Evolutionary conservation across 2,329 filamentous ascomycete genomes (phyloP).

Genomic region (Periconia sp.): DNA sequence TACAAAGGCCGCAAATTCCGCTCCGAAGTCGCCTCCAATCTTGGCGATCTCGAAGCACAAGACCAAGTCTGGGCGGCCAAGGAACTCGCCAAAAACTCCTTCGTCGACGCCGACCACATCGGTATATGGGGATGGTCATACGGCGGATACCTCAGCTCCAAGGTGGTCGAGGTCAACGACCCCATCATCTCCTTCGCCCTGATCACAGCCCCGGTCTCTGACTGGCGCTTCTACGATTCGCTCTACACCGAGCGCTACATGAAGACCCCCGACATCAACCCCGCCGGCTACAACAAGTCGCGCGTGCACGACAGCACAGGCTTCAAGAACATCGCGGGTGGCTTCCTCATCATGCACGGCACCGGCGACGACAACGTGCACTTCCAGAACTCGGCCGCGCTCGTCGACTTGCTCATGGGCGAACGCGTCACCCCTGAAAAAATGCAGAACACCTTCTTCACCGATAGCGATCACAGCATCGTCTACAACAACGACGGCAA

Average conservation of each 20-base stretch:
- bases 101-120: conserved; percentile 61
- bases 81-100: conserved; percentile 55
- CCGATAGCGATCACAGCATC: conserved; percentile 66
- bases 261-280: conserved; percentile 62
- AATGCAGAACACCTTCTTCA: conserved; percentile 66
- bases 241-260: conserved; percentile 75
- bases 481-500: conserved; percentile 57
- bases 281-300: conserved; percentile 61
- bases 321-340: conserved; percentile 64
- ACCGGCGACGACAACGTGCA: conserved; percentile 73
- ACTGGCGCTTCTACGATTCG: conserved; percentile 72
- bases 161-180: conserved; percentile 65
- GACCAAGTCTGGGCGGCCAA: conserved; percentile 70
- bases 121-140: conserved; percentile 72
- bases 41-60: conserved; percentile 64
- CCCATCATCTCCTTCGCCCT: conserved; percentile 64
- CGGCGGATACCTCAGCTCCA: conserved; percentile 67
- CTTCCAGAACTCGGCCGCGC: conserved; percentile 65
- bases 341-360: conserved; percentile 66
- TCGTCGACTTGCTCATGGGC: conserved; percentile 64
- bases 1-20: conserved; percentile 66
- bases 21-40: conserved; percentile 57
- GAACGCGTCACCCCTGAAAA: conserved; percentile 61
- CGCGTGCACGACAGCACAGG: conserved; percentile 61
- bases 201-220: conserved; percentile 66